Evolutionary conservation across 1,284 basidiomycete species (phyloP).

Genomic region (Ustilago shanxiensis): DNA sequence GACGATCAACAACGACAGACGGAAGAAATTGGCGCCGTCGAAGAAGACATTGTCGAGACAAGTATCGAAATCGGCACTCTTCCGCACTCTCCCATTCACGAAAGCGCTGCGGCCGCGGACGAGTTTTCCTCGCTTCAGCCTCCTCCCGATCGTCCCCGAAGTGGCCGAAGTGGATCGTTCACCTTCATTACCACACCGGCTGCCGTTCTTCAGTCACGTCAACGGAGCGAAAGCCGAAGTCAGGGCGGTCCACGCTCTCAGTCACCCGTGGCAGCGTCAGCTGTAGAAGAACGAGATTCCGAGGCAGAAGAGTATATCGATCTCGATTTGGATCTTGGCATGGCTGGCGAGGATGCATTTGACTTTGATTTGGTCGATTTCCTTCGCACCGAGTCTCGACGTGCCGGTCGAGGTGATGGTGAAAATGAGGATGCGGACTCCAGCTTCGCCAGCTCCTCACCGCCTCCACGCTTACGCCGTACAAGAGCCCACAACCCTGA

Average conservation of each 20-base stretch:
- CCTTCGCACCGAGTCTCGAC: slow-evolving; percentile 30
- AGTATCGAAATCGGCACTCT: slow-evolving; percentile 30
- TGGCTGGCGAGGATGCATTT: slow-evolving; percentile 36
- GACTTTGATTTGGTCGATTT: slow-evolving; percentile 45
- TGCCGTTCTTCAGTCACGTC: slow-evolving; percentile 35
- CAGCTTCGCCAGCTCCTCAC: not conserved
- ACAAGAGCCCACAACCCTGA: slow-evolving; percentile 3
- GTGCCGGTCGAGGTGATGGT: slow-evolving; percentile 7
- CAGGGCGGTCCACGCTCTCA: slow-evolving; percentile 14
- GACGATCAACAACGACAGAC: not conserved
- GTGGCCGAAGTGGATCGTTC: slow-evolving; percentile 35
- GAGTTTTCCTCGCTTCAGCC: slow-evolving; percentile 8
- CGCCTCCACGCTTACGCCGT: slow-evolving; percentile 2
- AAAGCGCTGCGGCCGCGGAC: not conserved
- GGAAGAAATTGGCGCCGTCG: slow-evolving; percentile 14
- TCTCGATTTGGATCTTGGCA: slow-evolving; percentile 40
- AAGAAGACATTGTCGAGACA: slow-evolving; percentile 32
- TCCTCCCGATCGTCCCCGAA: slow-evolving; percentile 17
- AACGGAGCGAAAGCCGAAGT: slow-evolving; percentile 29
- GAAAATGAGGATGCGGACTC: slow-evolving; percentile 4
- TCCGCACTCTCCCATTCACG: slow-evolving; percentile 4
- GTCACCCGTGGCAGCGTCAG: not conserved
- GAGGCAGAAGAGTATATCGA: slow-evolving; percentile 40
- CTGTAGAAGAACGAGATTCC: slow-evolving; percentile 19
- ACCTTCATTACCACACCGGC: slow-evolving; percentile 46